phyloP scores from a whole-genome alignment of 169 alveolate species.

The Eimeria brunetti region DNA sequence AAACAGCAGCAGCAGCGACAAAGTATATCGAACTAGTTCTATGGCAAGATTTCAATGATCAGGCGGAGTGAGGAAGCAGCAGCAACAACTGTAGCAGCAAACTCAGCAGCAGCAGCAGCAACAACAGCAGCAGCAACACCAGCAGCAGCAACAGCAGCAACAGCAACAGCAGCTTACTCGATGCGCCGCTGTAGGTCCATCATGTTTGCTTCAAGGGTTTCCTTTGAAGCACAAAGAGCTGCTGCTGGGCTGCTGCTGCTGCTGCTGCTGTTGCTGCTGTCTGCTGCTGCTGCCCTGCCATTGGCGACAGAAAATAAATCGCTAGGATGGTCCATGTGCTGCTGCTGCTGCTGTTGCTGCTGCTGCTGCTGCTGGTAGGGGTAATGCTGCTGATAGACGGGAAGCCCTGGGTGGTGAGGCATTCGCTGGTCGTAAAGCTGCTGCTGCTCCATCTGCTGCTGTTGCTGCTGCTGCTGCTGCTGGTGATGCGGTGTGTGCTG shows the following conservation, averaged over 20 bases:
- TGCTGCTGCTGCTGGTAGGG: constrained; percentile 3
- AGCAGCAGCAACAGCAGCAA: constrained; percentile 8
- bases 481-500: not conserved
- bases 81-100: not conserved
- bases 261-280: constrained; percentile 12
- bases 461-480: constrained; percentile 22
- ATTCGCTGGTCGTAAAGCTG: not conserved
- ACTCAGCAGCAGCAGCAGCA: not conserved
- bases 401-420: not conserved
- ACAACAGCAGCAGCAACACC: not conserved
- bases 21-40: too few species aligned
- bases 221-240: too few species aligned
- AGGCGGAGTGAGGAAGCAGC: too few species aligned
- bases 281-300: constrained; percentile 10
- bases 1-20: not conserved
- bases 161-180: constrained; percentile 15
- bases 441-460: too few species aligned
- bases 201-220: not conserved
- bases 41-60: too few species aligned
- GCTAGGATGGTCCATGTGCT: not conserved
- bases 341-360: constrained; percentile 32
- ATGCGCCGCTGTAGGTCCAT: constrained; percentile 3
- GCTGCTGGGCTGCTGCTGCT: too few species aligned
- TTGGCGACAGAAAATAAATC: not conserved
- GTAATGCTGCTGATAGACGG: not conserved